A percentile compares a stretch with the other conserved stretches of the same genome.
phyloP scores from a whole-genome alignment of 768 basidiomycete species.

The Cyclocybe cylindracea region DNA sequence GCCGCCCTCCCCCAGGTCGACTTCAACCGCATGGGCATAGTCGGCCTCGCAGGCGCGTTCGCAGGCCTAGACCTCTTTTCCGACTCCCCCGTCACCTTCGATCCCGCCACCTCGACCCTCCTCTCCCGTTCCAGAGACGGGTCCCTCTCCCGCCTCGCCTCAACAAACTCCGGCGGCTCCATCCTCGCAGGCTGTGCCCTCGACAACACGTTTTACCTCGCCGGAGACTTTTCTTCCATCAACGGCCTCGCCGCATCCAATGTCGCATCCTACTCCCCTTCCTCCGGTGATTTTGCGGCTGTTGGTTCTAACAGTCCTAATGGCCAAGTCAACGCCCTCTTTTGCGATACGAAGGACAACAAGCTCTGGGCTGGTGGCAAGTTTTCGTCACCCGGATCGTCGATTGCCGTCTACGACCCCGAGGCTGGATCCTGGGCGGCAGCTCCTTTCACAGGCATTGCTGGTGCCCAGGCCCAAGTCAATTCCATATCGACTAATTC shows the following conservation, averaged over 20 bases:
- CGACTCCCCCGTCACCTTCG: constrained; percentile 57
- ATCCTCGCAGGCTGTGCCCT: constrained; percentile 77
- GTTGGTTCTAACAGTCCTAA: constrained; percentile 73
- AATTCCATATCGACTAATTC: constrained; percentile 74
- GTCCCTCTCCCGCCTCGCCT: constrained; percentile 66
- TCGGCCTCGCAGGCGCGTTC: constrained; percentile 87
- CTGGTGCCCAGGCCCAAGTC: constrained; percentile 69
- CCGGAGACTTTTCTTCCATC: constrained; percentile 81
- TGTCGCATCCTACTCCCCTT: constrained; percentile 72
- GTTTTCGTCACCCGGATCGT: constrained; percentile 66
- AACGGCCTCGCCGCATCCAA: constrained; percentile 61
- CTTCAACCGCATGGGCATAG: constrained; percentile 82
- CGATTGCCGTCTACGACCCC: constrained; percentile 73
- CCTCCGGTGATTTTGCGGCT: constrained; percentile 56
- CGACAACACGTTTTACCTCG: constrained; percentile 72
- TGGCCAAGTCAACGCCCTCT: constrained; percentile 71
- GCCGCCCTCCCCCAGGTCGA: constrained; percentile 43
- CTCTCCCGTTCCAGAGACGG: constrained; percentile 68
- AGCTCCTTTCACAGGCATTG: constrained; percentile 80
- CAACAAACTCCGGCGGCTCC: constrained; percentile 78
- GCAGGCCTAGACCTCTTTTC: constrained; percentile 81
- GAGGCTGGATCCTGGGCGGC: constrained; percentile 69
- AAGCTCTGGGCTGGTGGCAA: constrained; percentile 80
- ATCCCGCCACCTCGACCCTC: constrained; percentile 72
- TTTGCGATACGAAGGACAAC: constrained; percentile 67